A percentile compares a stretch with the other conserved stretches of the same genome.
phyloP scores from a whole-genome alignment of 768 basidiomycete genomes.

The Phylloporus rhodoxanthus region DNA sequence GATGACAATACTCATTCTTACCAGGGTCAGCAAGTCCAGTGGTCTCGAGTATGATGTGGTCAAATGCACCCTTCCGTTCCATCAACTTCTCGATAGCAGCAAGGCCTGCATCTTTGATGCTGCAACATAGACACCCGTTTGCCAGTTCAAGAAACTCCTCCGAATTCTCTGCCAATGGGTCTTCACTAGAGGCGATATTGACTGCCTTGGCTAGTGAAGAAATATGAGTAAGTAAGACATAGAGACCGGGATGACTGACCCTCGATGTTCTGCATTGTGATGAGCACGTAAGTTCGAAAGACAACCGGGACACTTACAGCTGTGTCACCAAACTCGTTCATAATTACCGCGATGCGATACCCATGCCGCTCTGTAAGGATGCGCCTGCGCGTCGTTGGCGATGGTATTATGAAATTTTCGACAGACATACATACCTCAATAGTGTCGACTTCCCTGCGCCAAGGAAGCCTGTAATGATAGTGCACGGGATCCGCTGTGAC shows the following conservation, averaged over 20 bases:
- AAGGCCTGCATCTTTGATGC: constrained; percentile 88
- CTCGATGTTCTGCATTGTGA: constrained; percentile 72
- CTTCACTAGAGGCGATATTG: constrained; percentile 65
- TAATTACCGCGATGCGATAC: constrained; percentile 93
- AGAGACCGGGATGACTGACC: constrained; percentile 39
- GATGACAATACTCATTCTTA: constrained; percentile 24
- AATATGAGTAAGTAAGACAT: neutral
- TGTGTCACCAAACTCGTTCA: constrained; percentile 98
- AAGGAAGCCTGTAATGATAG: constrained; percentile 91
- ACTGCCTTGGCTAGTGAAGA: constrained; percentile 67
- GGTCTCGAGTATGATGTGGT: constrained; percentile 93
- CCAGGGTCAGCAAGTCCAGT: constrained; percentile 96
- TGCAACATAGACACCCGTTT: constrained; percentile 98
- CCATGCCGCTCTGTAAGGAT: constrained; percentile 93
- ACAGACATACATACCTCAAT: constrained; percentile 48
- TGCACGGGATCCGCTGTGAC: constrained; percentile 65
- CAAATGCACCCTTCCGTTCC: constrained; percentile 80
- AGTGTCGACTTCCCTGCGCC: constrained; percentile 94
- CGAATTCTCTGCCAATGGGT: constrained; percentile 56
- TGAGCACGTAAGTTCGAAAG: constrained; percentile 16
- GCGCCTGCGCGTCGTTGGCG: constrained; percentile 41
- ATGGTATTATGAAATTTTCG: neutral
- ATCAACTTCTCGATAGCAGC: constrained; percentile 93
- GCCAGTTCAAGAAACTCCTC: constrained; percentile 90
- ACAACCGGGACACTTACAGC: constrained; percentile 47